These are phyloP conservation scores for Neonectria hederae DNA, from an alignment of 2,329 filamentous ascomycete species.

Conservation along the genomic window DNA sequence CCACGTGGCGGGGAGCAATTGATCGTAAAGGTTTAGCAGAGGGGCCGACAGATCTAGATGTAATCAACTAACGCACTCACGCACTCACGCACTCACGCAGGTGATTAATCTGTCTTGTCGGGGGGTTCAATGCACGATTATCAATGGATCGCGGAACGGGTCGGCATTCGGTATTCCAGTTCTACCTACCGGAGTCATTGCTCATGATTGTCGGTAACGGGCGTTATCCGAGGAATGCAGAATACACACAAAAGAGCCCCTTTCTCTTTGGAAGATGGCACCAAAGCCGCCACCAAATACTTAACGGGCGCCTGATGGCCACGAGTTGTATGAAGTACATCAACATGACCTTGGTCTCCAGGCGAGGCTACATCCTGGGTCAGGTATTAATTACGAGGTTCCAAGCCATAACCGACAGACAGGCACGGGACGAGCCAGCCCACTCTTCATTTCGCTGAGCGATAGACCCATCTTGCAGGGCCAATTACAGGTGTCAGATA, in stretches of 20 bases:
- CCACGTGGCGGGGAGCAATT: conserved; percentile 35
- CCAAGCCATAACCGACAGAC: not conserved
- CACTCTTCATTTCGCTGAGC: conserved; percentile 40
- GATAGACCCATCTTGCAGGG: conserved; percentile 18
- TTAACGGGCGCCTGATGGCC: conserved; percentile 13
- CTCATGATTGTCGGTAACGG: not conserved
- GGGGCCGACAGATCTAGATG: not conserved
- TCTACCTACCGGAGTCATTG: not conserved
- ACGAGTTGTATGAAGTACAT: conserved; percentile 7
- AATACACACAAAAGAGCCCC: conserved; percentile 4
- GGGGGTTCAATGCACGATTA: not conserved
- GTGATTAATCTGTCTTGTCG: not conserved
- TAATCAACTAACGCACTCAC: not conserved
- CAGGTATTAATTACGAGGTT: conserved; percentile 11
- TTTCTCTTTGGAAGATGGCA: conserved; percentile 30
- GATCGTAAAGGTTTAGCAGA: not conserved
- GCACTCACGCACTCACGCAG: not conserved
- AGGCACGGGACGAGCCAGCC: conserved; percentile 26
- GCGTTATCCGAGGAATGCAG: not conserved
- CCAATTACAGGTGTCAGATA: conserved; percentile 34
- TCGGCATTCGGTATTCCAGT: conserved; percentile 19
- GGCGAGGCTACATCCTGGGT: not conserved
- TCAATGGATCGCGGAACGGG: conserved; percentile 33
- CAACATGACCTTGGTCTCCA: conserved; percentile 2
- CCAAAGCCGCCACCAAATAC: conserved; percentile 22